Evolutionary conservation across 208 protist genomes (phyloP), one percentile per base, ranked within the genome.

Genomic region (Leishmania amazonensis): DNA sequence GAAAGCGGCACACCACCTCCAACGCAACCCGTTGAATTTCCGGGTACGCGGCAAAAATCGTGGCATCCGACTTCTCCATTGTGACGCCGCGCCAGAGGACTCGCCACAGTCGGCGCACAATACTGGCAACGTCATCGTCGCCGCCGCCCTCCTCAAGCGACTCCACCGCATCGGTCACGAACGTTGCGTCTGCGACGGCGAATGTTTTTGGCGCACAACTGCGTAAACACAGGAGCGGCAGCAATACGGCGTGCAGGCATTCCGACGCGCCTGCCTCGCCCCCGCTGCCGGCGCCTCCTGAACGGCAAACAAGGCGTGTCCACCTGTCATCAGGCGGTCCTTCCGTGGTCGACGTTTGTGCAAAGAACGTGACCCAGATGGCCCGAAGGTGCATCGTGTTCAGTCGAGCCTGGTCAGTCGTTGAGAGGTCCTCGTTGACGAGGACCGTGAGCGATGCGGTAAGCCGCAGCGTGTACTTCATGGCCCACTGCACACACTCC

Each of bases 211-310:
- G 62, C n/a, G 79, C 78, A 67, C 89, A 94, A 35, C 85, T 87
- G 35, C 90, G 79, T 51, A 96, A 60, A 49, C 85, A 92, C n/a
- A 94, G 51, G 31, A 96, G 81, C n/a, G 92, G 92, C 4, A 91
- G 84, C 38, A 94, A 62, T 4, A 78, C 79, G 42, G 79, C 78
- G 78, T 91, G 91, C 31, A 87, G 67, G 2, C 51, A 19, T 24
- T 57, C 21, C 40, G 57, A 62, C 3, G 73, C 35, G 21, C 64
- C 21, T 58, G 83, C 51, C 8, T 21, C 58, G n/a, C 19, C 17
- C 24, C 49, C 53, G 35, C 77, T 79, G 42, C 28, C 60, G 11
- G 1, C 35, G 31, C 35, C 73, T 0, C 38, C 54, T 47, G 75
- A 15, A 3, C 35, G 4, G 40, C 13, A 24, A 24, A 38, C 24